A percentile compares a stretch with the other conserved stretches of the same genome.
Conservation (phyloP, 225 moss, liverwort and hornwort species). For the Marchantia polymorpha region DNA sequence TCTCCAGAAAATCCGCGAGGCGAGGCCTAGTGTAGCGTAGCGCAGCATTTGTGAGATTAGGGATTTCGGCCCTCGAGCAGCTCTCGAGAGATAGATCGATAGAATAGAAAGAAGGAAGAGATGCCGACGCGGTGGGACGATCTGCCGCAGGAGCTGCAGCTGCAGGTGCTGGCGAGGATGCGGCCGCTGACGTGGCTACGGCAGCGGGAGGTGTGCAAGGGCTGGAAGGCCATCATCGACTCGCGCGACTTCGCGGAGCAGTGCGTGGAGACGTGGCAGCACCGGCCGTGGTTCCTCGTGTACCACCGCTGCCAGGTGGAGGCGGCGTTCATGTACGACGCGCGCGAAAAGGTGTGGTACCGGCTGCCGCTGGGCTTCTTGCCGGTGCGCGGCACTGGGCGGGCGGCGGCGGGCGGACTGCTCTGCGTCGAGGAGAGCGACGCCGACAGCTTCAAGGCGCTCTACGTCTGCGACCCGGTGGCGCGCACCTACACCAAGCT, state of each 20-base stretch:
- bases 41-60: too few relatives aligned
- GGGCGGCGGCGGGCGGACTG: slow-evolving; percentile 26
- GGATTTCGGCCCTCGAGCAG: too few relatives aligned
- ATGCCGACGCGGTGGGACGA: slow-evolving; percentile 19
- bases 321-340: slow-evolving; percentile 29
- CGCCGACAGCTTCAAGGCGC: slow-evolving; percentile 24
- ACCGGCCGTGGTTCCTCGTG: slow-evolving; percentile 24
- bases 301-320: slow-evolving; percentile 28
- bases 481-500: slow-evolving; percentile 27
- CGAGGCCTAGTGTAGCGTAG: too few relatives aligned
- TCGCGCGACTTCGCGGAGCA: slow-evolving; percentile 13
- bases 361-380: slow-evolving; percentile 27
- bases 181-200: slow-evolving; percentile 23
- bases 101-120: neutral
- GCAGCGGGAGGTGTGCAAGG: slow-evolving; percentile 23
- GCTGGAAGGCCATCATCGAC: slow-evolving; percentile 26
- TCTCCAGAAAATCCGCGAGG: too few relatives aligned
- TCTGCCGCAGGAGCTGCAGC: slow-evolving; percentile 14
- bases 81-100: too few relatives aligned
- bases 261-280: slow-evolving; percentile 20
- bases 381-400: slow-evolving; percentile 12
- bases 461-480: slow-evolving; percentile 33
- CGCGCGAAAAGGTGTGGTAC: slow-evolving; percentile 22
- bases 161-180: slow-evolving; percentile 21
- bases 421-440: slow-evolving; percentile 27